Evolutionary conservation across 2,329 filamentous ascomycete genomes (phyloP).

Genomic region (Simplicillium aogashimaense): DNA sequence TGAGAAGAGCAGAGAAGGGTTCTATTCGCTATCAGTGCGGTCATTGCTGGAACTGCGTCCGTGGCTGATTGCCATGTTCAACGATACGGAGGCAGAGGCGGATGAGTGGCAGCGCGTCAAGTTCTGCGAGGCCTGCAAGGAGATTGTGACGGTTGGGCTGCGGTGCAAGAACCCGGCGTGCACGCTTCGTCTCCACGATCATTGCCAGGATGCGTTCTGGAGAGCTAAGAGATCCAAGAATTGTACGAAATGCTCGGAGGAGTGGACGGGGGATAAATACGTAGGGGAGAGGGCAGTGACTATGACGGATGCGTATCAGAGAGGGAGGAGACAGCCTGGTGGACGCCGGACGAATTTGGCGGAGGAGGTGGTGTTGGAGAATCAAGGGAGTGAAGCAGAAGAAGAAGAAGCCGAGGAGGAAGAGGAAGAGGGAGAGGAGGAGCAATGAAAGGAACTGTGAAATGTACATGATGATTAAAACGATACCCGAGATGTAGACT

Average conservation of each 20-base stretch:
- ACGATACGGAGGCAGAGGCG: conserved; percentile 55
- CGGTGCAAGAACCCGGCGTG: conserved; percentile 64
- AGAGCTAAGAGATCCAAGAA: conserved; percentile 48
- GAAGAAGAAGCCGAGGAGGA: conserved; percentile 14
- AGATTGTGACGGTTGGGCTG: conserved; percentile 78
- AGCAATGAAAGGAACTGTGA: conserved; percentile 13
- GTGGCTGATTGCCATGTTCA: conserved; percentile 86
- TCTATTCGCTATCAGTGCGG: conserved; percentile 67
- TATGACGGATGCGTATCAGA: conserved; percentile 38
- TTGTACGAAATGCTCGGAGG: conserved; percentile 52
- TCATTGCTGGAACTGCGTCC: conserved; percentile 74
- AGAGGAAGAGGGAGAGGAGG: conserved; percentile 15
- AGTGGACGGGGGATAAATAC: conserved; percentile 39
- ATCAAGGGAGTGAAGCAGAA: conserved; percentile 15
- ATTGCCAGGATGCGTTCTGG: conserved; percentile 67
- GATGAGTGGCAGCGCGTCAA: conserved; percentile 69
- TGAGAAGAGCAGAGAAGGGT: conserved; percentile 59
- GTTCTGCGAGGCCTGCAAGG: conserved; percentile 77
- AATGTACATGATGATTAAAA: no score
- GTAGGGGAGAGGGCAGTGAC: conserved; percentile 50
- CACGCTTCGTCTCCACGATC: conserved; percentile 61
- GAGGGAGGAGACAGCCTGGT: conserved; percentile 24
- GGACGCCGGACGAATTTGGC: conserved; percentile 21
- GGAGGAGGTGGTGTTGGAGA: conserved; percentile 20
- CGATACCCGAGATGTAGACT: not conserved